These are phyloP conservation scores for Nicotiana tabacum DNA, from an alignment of 257 asterid species.

Conservation along the genomic window DNA sequence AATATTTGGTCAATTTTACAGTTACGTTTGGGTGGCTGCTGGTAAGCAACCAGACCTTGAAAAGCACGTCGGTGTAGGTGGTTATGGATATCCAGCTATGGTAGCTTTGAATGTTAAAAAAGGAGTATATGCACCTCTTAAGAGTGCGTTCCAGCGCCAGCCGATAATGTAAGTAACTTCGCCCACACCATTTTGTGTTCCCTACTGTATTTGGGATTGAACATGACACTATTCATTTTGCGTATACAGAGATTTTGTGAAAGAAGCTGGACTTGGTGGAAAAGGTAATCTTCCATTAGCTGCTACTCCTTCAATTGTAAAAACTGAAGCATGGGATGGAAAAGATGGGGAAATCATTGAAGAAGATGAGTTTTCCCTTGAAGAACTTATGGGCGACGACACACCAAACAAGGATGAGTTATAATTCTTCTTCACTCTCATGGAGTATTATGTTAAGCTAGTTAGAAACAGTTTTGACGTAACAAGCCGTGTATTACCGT, in stretches of 20 bases:
- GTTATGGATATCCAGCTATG: slow-evolving; percentile 93
- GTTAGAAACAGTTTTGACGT: slow-evolving; percentile 3
- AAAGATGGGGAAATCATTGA: slow-evolving; percentile 83
- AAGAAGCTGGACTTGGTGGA: slow-evolving; percentile 85
- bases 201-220: background rate
- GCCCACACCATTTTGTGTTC: too few relatives aligned
- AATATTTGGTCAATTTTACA: slow-evolving; percentile 26
- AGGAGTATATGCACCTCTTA: slow-evolving; percentile 76
- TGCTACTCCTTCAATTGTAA: slow-evolving; percentile 47
- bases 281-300: slow-evolving; percentile 66
- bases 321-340: slow-evolving; percentile 84
- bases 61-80: slow-evolving; percentile 85
- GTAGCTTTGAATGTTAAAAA: slow-evolving; percentile 82
- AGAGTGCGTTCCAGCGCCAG: slow-evolving; percentile 72
- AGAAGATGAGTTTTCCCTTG: slow-evolving; percentile 95
- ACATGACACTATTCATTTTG: background rate
- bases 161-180: slow-evolving; percentile 51
- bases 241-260: slow-evolving; percentile 64
- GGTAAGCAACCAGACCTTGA: slow-evolving; percentile 90
- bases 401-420: slow-evolving; percentile 49
- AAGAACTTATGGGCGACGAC: slow-evolving; percentile 87
- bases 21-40: slow-evolving; percentile 89
- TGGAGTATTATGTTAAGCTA: background rate
- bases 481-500: background rate
- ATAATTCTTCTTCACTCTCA: slow-evolving; percentile 16